Evolutionary conservation across 306 rosid genomes (phyloP).

Genomic region (Rosa rugosa): DNA sequence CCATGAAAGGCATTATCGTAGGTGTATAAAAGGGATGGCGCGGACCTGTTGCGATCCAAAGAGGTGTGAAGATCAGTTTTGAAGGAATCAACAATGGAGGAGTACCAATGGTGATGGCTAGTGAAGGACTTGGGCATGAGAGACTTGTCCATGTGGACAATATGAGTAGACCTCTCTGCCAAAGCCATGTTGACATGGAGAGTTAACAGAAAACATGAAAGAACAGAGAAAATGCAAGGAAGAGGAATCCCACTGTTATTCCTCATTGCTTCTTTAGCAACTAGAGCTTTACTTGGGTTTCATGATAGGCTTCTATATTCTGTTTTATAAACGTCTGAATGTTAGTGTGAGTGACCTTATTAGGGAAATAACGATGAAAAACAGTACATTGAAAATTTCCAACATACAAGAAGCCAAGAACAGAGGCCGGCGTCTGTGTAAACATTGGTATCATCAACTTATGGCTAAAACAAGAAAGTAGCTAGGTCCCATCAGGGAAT

Average conservation of each 20-base stretch:
- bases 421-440: background rate
- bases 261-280: conserved; percentile 11
- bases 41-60: background rate
- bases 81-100: conserved; percentile 33
- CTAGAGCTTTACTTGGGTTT: conserved; percentile 10
- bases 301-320: background rate
- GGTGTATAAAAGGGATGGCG: conserved; percentile 21
- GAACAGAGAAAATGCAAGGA: conserved; percentile 6
- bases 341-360: background rate
- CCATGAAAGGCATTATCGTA: conserved; percentile 35
- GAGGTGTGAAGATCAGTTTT: background rate
- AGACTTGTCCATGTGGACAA: conserved; percentile 33
- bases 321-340: background rate
- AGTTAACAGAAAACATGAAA: background rate
- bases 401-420: background rate
- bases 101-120: conserved; percentile 35
- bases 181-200: background rate
- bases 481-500: background rate
- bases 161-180: conserved; percentile 17
- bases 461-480: background rate
- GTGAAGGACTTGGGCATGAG: conserved; percentile 24
- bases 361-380: background rate
- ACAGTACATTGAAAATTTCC: background rate
- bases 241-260: conserved; percentile 10
- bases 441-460: background rate